Conservation (phyloP, 1,139 yeast species). For the Meyerozyma carpophila region DNA sequence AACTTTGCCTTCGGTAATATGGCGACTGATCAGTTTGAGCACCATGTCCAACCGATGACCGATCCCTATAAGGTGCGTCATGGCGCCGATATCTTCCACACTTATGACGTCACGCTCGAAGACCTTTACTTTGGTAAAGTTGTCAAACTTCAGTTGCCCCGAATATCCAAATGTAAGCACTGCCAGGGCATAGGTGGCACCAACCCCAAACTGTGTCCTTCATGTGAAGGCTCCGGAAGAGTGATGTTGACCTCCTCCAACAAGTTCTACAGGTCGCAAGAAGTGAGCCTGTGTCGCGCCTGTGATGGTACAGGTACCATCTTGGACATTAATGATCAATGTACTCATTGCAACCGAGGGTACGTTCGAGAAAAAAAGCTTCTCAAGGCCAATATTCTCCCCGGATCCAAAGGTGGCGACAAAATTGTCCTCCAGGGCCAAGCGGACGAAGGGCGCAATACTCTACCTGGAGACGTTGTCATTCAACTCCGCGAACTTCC, state of each 20-base stretch:
- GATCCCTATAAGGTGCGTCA: slow-evolving; percentile 12
- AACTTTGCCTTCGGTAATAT: neutral
- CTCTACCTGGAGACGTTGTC: slow-evolving; percentile 64
- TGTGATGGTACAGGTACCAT: slow-evolving; percentile 35
- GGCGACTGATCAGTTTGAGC: slow-evolving; percentile 7
- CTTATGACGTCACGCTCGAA: slow-evolving; percentile 35
- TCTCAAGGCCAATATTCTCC: slow-evolving; percentile 34
- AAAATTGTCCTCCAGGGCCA: slow-evolving; percentile 48
- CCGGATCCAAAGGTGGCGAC: slow-evolving; percentile 30
- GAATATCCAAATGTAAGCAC: slow-evolving; percentile 31
- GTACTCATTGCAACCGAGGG: slow-evolving; percentile 36
- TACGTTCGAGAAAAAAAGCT: slow-evolving; percentile 38
- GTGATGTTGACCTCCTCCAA: slow-evolving; percentile 27
- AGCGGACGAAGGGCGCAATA: slow-evolving; percentile 58
- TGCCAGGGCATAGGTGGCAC: slow-evolving; percentile 45
- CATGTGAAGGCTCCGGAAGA: slow-evolving; percentile 36
- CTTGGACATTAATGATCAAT: slow-evolving; percentile 24
- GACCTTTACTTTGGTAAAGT: slow-evolving; percentile 47
- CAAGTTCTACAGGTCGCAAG: slow-evolving; percentile 30
- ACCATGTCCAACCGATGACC: slow-evolving; percentile 10
- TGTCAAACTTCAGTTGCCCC: slow-evolving; percentile 39
- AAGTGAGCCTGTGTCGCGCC: slow-evolving; percentile 27
- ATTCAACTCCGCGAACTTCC: slow-evolving; percentile 33
- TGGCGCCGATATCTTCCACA: slow-evolving; percentile 45
- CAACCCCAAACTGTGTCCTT: slow-evolving; percentile 27